These are phyloP conservation scores for Acer negundo DNA, from an alignment of 345 rosid genomes.

Conservation along the genomic window DNA sequence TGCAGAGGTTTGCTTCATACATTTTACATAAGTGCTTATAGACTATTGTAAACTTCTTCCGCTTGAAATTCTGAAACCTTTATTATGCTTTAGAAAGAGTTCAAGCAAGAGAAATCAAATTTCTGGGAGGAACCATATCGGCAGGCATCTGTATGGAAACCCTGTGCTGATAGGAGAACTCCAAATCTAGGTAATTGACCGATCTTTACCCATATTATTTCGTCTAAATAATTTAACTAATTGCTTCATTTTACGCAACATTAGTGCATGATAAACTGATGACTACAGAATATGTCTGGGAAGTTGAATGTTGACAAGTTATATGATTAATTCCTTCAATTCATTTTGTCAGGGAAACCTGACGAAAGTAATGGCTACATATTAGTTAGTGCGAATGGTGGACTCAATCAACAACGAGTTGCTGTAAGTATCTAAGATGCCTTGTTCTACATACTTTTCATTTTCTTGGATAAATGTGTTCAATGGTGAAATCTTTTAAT, in stretches of 20 bases:
- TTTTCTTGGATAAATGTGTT: not conserved
- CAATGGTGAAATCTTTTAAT: not conserved
- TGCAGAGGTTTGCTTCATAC: conserved; percentile 54
- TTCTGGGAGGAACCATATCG: conserved; percentile 58
- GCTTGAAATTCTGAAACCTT: conserved; percentile 11
- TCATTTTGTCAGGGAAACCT: conserved; percentile 40
- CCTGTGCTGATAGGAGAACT: conserved; percentile 61
- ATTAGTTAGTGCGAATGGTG: conserved; percentile 88
- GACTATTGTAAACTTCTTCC: not conserved
- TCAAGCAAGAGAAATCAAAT: conserved; percentile 43
- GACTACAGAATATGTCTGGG: not conserved
- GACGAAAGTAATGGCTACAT: conserved; percentile 62
- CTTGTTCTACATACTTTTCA: not conserved
- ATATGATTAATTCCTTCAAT: conserved; percentile 12
- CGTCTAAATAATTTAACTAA: not conserved
- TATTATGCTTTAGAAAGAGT: conserved; percentile 50
- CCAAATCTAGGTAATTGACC: conserved; percentile 34
- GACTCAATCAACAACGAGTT: conserved; percentile 94
- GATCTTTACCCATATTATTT: not conserved
- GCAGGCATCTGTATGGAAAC: conserved; percentile 72
- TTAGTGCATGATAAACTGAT: not conserved
- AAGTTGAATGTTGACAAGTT: conserved; percentile 1
- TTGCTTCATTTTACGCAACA: not conserved
- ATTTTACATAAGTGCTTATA: not conserved
- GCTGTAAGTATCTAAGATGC: conserved; percentile 63